Base-by-base conservation (phyloP, 2,329 filamentous ascomycete species). In the Colletotrichum tropicale region DNA sequence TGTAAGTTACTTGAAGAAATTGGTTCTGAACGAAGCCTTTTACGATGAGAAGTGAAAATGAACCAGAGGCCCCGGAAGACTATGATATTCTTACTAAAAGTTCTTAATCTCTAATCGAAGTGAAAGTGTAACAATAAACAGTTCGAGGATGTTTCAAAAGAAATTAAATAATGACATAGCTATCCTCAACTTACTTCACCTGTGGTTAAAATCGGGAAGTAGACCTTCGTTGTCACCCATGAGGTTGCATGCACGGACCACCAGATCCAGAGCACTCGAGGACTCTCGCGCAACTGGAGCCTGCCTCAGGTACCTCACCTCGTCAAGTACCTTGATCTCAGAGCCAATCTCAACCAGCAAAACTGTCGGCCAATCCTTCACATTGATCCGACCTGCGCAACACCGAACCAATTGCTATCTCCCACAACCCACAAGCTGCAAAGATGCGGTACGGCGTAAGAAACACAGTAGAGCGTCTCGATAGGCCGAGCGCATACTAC, bases 401-500 rank as follows among this genome's bases (percentile, higher is more conserved):
- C 16, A 26, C 38, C 38, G n/a, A 21, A 12, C 30, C 74, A 74
- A 74, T 68, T 75, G 38, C 30, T 34, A 48, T 24, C 30, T 36
- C 32, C n/a, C 7, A 58, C 72, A 55, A 30, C 21, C 24, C 66
- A 66, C 58, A 48, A 21, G 7, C 5, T 81, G 38, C 18, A 48
- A 80, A 75, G 16, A 91, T 91, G 90, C 84, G 84, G 76, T 82
- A 84, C 72, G 84, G 83, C 58, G 82, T 86, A 77, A 87, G 91
- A 82, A 93, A 90, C 84, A 98, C 97, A 8, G 94, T 98, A 77
- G 96, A 98, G 66, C 91, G 97, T 76, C 92, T 99, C 78, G 97
- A 99, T 86, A 94, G 93, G 86, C 96, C 97, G 21, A 98, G 96
- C 84, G 96, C 96, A 81, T 99, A 99, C 87, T 98, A 96, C 82